Conservation (phyloP, 176 grass and related monocot genomes). For the Ensete ventricosum region DNA sequence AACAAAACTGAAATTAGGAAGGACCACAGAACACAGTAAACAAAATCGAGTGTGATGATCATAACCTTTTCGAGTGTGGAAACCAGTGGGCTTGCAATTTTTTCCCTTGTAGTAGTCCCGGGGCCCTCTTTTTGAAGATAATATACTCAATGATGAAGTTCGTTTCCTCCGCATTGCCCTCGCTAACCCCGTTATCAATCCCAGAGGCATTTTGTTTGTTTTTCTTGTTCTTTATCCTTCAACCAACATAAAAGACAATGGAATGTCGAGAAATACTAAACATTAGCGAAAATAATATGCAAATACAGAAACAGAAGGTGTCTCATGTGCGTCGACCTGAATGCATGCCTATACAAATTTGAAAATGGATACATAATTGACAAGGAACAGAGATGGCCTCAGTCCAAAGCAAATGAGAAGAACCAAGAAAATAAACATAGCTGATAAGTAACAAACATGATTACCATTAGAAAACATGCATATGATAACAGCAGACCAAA, state of each 20-base stretch:
- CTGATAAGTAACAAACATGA: too few species aligned
- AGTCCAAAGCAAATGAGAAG: too few species aligned
- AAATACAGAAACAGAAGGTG: too few species aligned
- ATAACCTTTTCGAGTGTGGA: conserved; percentile 95
- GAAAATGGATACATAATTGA: too few species aligned
- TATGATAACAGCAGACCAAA: too few species aligned
- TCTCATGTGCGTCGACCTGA: too few species aligned
- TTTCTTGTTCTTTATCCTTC: neutral
- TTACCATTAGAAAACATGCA: too few species aligned
- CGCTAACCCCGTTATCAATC: conserved; percentile 56
- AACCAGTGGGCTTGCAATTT: conserved; percentile 95
- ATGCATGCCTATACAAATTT: too few species aligned
- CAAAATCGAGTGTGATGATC: neutral
- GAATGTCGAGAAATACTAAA: neutral
- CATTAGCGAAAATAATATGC: too few species aligned
- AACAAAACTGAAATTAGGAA: neutral
- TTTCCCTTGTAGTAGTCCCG: conserved; percentile 98
- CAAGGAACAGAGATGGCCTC: too few species aligned
- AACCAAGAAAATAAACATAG: too few species aligned
- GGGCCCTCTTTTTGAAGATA: conserved; percentile 78
- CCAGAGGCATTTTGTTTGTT: conserved; percentile 59
- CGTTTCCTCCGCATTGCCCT: conserved; percentile 77
- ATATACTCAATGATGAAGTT: conserved; percentile 67
- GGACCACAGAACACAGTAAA: neutral
- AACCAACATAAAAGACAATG: neutral